These are phyloP conservation scores for Theobroma cacao DNA, from an alignment of 345 rosid genomes.

Conservation along the genomic window DNA sequence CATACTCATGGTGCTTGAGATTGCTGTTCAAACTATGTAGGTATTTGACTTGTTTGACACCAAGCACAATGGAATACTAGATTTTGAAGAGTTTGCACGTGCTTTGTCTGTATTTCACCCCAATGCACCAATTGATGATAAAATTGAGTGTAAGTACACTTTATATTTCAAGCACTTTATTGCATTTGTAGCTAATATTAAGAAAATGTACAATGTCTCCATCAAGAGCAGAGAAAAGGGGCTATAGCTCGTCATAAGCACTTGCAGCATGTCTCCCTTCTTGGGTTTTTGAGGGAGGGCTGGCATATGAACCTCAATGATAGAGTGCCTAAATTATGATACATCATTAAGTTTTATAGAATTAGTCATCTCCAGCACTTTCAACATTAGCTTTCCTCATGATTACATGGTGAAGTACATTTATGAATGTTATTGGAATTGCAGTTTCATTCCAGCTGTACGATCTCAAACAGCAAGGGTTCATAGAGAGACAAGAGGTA, in stretches of 20 bases:
- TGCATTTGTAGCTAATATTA: neutral
- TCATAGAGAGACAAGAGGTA: conserved; percentile 86
- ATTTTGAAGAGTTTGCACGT: conserved; percentile 83
- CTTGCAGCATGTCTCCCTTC: neutral
- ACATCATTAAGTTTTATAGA: neutral
- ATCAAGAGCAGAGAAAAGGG: neutral
- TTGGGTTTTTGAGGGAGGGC: neutral
- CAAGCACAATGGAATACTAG: conserved; percentile 81
- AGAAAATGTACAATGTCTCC: neutral
- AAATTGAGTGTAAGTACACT: conserved; percentile 65
- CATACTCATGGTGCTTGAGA: neutral
- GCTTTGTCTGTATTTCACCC: conserved; percentile 94
- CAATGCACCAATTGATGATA: conserved; percentile 73
- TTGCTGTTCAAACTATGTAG: conserved; percentile 33
- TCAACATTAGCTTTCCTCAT: neutral
- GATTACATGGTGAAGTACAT: neutral
- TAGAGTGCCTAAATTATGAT: neutral
- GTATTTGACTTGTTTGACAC: conserved; percentile 89
- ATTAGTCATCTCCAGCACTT: neutral
- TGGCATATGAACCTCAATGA: neutral
- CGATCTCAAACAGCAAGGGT: conserved; percentile 90
- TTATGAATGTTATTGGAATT: conserved; percentile 9
- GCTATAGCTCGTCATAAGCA: neutral
- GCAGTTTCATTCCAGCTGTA: conserved; percentile 93
- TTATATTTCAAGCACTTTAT: neutral